Base-by-base conservation (phyloP, 495 filamentous ascomycete genomes). In the Opeltia flavorubescens region DNA sequence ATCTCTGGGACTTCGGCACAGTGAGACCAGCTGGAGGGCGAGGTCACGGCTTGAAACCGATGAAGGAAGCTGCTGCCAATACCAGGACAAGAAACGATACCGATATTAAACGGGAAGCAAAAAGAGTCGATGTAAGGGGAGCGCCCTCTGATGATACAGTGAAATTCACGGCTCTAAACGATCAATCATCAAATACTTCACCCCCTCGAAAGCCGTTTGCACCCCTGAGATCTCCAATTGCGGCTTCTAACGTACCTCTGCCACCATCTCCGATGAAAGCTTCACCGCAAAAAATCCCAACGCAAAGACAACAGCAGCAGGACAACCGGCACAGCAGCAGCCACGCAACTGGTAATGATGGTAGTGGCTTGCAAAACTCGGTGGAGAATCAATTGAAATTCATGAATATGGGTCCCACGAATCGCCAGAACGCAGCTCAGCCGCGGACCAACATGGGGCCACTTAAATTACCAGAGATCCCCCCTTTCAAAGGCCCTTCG, bases 1-100 rank as follows among this genome's bases (percentile, higher is more conserved):
- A 94, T 59, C 76, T 94, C 49, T 95, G 89, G 89, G 89, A 95
- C 62, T 95, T 95, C 69, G 88, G 89, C 21, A 95, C 89, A 1
- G 82, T 94, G 40, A 72, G 86, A 35, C 78, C 88, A 25, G 77
- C 73, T 20, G 75, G 70, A 41, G 74, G 71, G 26, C 68, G 80
- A 56, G 69, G 66, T 21, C 52, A 53, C 6, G 77, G 64, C 9
- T 63, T 86, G 18, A 78, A 75, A 46, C 67, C 78, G 0, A 77
- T 91, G 76, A 84, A 83, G 44, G 83, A 83, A 31, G 74, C 83
- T 8, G 77, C 75, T 3, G 74, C 80, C 4, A 89, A 91, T 58
- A 68, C 76, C 13, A 69, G 82, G 44, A 67, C 41, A 59, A 70
- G 45, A 67, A 64, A 53, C 62, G 54, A 28, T 59, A 49, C 30